Base-by-base conservation (phyloP, 805 yeast genomes). In the Candida coquimbonensis region DNA sequence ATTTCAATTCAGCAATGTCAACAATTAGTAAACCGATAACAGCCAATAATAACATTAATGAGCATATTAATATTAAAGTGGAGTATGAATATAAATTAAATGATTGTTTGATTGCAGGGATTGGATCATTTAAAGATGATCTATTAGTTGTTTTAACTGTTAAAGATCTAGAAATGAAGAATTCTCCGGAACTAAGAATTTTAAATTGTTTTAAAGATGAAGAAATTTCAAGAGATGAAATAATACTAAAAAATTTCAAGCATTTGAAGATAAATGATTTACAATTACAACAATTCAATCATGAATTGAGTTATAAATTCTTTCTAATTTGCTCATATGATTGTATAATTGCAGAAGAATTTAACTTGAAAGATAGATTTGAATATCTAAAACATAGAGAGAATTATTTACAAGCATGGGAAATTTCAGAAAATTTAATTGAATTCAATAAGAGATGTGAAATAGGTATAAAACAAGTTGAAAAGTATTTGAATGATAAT, bases 201-300 rank as follows among this genome's bases (percentile, higher is more conserved):
- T 65, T 87, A 17, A 82, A 83, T 59, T 69, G 81, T 2, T 54
- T 67, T 1, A 77, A 81, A 9, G 87, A 91, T 9, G 83, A 78
- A 47, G 95, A 87, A 42, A 72, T 77, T 13, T 80, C 85, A 44
- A 87, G 81, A 21, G 96, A 91, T 61, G 95, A 83, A 58, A 72
- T 91, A 3, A 78, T 83, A 0, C 63, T 87, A 47, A 75, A 74
- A 42, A 77, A 77, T 32, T 74, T 68, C 39, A 72, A 77, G 21
- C 68, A 72, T 13, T 64, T 87, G 38, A 89, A 95, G 0, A 68
- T 85, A 16, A 90, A 91, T 60, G 98, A 93, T 59, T 87, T 85
- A 58, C 81, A 78, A 52, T 62, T 90, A 40, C 78, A 81, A 1
- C 76, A 75, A 42, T 71, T 72, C 57, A 64, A 74, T 32, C 78